phyloP scores from a whole-genome alignment of 345 rosid genomes.

The Citrus sinensis region DNA sequence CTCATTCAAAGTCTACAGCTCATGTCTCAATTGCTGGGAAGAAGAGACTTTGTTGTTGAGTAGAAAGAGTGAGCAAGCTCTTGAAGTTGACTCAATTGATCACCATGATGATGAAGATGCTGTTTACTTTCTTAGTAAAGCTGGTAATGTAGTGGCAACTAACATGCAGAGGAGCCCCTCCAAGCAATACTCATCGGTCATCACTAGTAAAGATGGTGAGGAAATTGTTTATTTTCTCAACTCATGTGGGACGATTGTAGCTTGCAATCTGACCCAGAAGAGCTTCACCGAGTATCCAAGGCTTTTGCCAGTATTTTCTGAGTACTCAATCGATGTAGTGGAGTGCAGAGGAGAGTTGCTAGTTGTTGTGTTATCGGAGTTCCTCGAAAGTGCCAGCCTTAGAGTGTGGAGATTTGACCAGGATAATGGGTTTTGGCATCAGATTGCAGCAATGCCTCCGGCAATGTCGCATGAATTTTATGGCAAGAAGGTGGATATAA shows the following conservation, averaged over 20 bases:
- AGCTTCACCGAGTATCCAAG: slow-evolving; percentile 69
- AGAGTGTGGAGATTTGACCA: slow-evolving; percentile 74
- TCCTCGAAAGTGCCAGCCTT: slow-evolving; percentile 73
- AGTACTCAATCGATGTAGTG: slow-evolving; percentile 83
- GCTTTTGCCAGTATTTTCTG: slow-evolving; percentile 59
- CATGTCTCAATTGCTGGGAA: slow-evolving; percentile 53
- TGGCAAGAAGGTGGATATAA: slow-evolving; percentile 71
- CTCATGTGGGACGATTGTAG: slow-evolving; percentile 62
- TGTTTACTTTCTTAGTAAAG: slow-evolving; percentile 76
- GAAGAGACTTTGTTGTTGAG: slow-evolving; percentile 37
- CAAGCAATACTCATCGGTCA: slow-evolving; percentile 78
- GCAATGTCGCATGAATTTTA: slow-evolving; percentile 75
- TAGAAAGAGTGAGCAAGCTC: slow-evolving; percentile 34
- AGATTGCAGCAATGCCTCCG: slow-evolving; percentile 71
- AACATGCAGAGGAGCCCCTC: slow-evolving; percentile 82
- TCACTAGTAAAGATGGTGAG: slow-evolving; percentile 42
- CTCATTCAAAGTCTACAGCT: slow-evolving; percentile 45
- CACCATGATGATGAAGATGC: slow-evolving; percentile 33
- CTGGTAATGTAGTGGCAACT: slow-evolving; percentile 70
- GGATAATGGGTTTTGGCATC: slow-evolving; percentile 48
- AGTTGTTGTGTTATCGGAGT: slow-evolving; percentile 68
- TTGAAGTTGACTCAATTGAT: slow-evolving; percentile 22
- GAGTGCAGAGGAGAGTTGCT: slow-evolving; percentile 68
- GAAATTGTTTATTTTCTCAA: slow-evolving; percentile 68
- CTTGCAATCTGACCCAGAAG: slow-evolving; percentile 52